A percentile compares a stretch with the other conserved stretches of the same genome.
Conservation (phyloP, 176 grass and related monocot species). For the Cenchrus purpureus region DNA sequence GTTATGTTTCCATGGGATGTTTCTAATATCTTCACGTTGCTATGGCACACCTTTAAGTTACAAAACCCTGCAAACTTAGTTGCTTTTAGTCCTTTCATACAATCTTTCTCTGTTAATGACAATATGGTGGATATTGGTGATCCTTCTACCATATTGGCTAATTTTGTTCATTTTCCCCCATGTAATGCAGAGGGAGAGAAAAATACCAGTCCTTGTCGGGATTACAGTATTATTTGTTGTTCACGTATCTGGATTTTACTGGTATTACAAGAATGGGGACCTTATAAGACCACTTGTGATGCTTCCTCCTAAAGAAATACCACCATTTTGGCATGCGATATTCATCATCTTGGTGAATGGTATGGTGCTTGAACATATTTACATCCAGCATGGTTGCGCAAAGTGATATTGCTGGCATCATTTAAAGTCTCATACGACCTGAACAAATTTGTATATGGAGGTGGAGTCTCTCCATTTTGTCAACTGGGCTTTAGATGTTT, state of each 20-base stretch:
- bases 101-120: not conserved
- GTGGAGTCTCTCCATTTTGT: conserved; percentile 3
- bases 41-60: not conserved
- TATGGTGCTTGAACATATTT: conserved; percentile 44
- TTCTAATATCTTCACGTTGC: not conserved
- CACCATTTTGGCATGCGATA: conserved; percentile 97
- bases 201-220: conserved; percentile 75
- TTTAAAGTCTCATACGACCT: conserved; percentile 6
- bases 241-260: conserved; percentile 95
- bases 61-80: not conserved
- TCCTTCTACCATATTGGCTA: conserved; percentile 23
- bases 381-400: not conserved
- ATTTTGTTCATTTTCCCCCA: not conserved
- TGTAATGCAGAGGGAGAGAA: conserved; percentile 85
- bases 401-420: not conserved
- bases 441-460: conserved; percentile 19
- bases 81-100: conserved; percentile 15
- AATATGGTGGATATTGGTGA: not conserved
- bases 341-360: conserved; percentile 97
- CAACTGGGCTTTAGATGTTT: not conserved
- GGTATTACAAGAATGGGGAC: conserved; percentile 94
- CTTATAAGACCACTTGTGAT: conserved; percentile 81
- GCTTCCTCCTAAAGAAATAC: conserved; percentile 94
- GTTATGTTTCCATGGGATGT: not conserved
- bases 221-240: conserved; percentile 83